phyloP scores from a whole-genome alignment of 2,329 filamentous ascomycete genomes.

The Magnaporthales sp. region DNA sequence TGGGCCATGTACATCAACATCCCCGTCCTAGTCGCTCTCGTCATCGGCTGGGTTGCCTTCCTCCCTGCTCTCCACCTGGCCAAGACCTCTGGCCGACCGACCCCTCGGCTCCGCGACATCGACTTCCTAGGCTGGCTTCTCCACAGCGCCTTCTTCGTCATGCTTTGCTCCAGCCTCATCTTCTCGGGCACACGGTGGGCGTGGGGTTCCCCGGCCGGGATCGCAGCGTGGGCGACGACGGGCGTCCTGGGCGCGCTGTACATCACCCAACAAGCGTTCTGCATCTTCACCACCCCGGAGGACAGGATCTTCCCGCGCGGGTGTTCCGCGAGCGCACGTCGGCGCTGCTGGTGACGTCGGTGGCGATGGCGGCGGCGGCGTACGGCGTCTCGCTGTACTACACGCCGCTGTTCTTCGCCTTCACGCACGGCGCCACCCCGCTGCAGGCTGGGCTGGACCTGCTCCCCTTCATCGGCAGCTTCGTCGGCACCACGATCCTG shows the following conservation, averaged over 20 bases:
- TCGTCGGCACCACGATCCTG: slow-evolving; percentile 19
- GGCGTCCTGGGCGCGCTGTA: slow-evolving; percentile 34
- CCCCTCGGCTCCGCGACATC: slow-evolving; percentile 13
- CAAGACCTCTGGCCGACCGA: not conserved
- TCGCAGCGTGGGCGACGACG: slow-evolving; percentile 38
- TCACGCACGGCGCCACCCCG: slow-evolving; percentile 31
- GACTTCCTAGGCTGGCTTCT: slow-evolving; percentile 22
- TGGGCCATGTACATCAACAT: slow-evolving; percentile 45
- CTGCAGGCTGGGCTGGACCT: slow-evolving; percentile 31
- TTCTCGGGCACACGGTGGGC: slow-evolving; percentile 40
- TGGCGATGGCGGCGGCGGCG: not conserved
- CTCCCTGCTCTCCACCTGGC: slow-evolving; percentile 21
- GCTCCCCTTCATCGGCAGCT: slow-evolving; percentile 31
- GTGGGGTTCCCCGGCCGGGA: slow-evolving; percentile 35
- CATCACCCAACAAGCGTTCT: slow-evolving; percentile 34
- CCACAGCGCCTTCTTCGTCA: slow-evolving; percentile 22
- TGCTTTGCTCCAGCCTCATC: slow-evolving; percentile 35
- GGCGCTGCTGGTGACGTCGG: not conserved
- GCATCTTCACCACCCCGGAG: slow-evolving; percentile 31
- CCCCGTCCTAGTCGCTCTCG: slow-evolving; percentile 26
- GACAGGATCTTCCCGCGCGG: slow-evolving; percentile 32
- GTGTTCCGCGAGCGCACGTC: not conserved
- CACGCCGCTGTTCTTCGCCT: slow-evolving; percentile 22
- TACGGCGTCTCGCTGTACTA: not conserved
- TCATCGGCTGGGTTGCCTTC: slow-evolving; percentile 33